Conservation (phyloP, 306 rosid genomes). For the Acacia crassicarpa region DNA sequence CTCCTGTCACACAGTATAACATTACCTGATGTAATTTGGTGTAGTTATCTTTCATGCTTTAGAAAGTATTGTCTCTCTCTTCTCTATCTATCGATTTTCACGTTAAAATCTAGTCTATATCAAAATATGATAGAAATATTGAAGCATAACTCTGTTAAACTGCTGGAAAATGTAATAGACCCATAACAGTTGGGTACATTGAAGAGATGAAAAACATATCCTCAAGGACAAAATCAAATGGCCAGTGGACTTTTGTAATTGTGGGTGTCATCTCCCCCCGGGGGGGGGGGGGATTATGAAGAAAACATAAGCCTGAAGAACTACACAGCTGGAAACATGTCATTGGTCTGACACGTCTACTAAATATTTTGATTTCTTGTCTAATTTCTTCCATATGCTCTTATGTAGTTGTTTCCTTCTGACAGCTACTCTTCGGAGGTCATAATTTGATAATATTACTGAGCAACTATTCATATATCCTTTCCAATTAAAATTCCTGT, state of each 20-base stretch:
- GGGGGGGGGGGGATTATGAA: background rate
- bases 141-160: too few relatives aligned
- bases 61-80: too few relatives aligned
- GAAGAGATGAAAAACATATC: background rate
- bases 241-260: background rate
- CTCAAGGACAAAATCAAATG: background rate
- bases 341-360: background rate
- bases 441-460: conserved; percentile 3
- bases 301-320: background rate
- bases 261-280: background rate
- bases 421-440: conserved; percentile 1
- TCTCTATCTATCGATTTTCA: too few relatives aligned
- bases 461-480: conserved; percentile 8
- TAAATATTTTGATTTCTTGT: background rate
- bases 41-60: too few relatives aligned
- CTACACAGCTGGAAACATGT: background rate
- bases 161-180: too few relatives aligned
- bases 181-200: too few relatives aligned
- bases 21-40: too few relatives aligned
- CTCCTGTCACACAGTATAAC: too few relatives aligned
- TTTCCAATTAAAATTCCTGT: conserved; percentile 7
- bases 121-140: too few relatives aligned
- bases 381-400: background rate
- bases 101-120: too few relatives aligned
- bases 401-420: background rate